Percentiles rank a stretch among this genome's conserved stretches.
Evolutionary conservation across 1,139 yeast species (phyloP).

Genomic region (Lodderomyces beijingensis): DNA sequence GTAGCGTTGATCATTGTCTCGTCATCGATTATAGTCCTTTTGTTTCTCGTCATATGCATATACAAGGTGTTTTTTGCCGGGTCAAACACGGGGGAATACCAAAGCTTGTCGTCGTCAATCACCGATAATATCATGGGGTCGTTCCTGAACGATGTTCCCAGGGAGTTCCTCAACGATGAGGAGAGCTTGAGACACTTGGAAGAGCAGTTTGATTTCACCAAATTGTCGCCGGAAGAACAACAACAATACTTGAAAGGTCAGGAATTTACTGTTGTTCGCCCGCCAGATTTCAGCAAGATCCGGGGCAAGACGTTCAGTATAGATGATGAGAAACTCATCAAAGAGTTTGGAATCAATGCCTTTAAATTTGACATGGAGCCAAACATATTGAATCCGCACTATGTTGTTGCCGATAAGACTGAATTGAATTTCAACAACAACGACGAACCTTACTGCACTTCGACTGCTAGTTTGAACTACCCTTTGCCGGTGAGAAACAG

Average conservation of each 20-base stretch:
- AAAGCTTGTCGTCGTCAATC: slow-evolving; percentile 12
- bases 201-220: slow-evolving; percentile 35
- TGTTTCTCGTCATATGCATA: slow-evolving; percentile 15
- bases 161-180: slow-evolving; percentile 41
- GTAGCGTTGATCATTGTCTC: slow-evolving; percentile 15
- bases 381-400: slow-evolving; percentile 28
- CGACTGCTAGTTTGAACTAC: slow-evolving; percentile 50
- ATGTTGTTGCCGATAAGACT: slow-evolving; percentile 56
- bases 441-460: slow-evolving; percentile 40
- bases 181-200: slow-evolving; percentile 34
- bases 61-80: slow-evolving; percentile 14
- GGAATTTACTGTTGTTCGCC: slow-evolving; percentile 28
- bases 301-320: slow-evolving; percentile 30
- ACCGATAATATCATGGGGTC: slow-evolving; percentile 18
- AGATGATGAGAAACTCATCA: slow-evolving; percentile 30
- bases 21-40: slow-evolving; percentile 12
- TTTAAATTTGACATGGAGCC: slow-evolving; percentile 39
- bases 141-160: slow-evolving; percentile 24
- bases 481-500: slow-evolving; percentile 61
- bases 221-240: slow-evolving; percentile 43
- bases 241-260: slow-evolving; percentile 32
- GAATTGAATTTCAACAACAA: slow-evolving; percentile 52
- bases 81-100: slow-evolving; percentile 13
- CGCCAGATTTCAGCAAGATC: slow-evolving; percentile 28
- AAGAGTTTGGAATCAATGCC: slow-evolving; percentile 39